Evolutionary conservation across 1,284 basidiomycete species (phyloP).

Genomic region (Sporisorium exsertum): DNA sequence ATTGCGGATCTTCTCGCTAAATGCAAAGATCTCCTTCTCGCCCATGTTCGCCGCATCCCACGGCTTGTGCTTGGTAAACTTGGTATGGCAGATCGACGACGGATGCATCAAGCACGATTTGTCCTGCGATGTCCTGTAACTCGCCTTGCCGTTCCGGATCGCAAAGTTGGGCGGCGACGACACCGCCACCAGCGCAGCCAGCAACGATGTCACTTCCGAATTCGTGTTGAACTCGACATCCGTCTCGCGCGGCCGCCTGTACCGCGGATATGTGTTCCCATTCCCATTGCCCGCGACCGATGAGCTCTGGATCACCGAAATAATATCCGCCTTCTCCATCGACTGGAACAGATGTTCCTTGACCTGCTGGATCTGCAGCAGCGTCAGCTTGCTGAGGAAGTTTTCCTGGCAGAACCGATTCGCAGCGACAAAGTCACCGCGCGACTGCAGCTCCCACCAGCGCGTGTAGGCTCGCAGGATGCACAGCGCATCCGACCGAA

Average conservation of each 20-base stretch:
- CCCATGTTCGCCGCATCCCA: slow-evolving; percentile 71
- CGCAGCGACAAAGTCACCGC: slow-evolving; percentile 71
- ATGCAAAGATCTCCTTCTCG: slow-evolving; percentile 83
- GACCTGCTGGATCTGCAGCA: slow-evolving; percentile 86
- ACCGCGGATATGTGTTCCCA: slow-evolving; percentile 28
- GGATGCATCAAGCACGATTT: slow-evolving; percentile 88
- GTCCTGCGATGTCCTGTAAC: slow-evolving; percentile 83
- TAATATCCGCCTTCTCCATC: slow-evolving; percentile 76
- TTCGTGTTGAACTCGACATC: slow-evolving; percentile 75
- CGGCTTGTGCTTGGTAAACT: slow-evolving; percentile 73
- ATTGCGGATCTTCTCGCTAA: slow-evolving; percentile 86
- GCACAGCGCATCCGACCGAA: slow-evolving; percentile 87
- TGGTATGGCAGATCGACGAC: slow-evolving; percentile 85
- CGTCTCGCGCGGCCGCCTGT: slow-evolving; percentile 51
- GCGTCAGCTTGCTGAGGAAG: slow-evolving; percentile 86
- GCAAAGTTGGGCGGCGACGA: slow-evolving; percentile 95
- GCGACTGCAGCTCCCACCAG: slow-evolving; percentile 73
- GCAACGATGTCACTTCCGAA: slow-evolving; percentile 80
- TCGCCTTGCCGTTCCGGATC: slow-evolving; percentile 80
- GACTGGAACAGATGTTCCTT: slow-evolving; percentile 83
- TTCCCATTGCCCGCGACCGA: slow-evolving; percentile 17
- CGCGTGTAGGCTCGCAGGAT: slow-evolving; percentile 83
- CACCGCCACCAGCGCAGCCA: slow-evolving; percentile 86
- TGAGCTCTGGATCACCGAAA: slow-evolving; percentile 55
- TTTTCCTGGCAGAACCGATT: slow-evolving; percentile 86